Evolutionary conservation across 768 basidiomycete species (phyloP).

Genomic region (Austroboletus eburneus): DNA sequence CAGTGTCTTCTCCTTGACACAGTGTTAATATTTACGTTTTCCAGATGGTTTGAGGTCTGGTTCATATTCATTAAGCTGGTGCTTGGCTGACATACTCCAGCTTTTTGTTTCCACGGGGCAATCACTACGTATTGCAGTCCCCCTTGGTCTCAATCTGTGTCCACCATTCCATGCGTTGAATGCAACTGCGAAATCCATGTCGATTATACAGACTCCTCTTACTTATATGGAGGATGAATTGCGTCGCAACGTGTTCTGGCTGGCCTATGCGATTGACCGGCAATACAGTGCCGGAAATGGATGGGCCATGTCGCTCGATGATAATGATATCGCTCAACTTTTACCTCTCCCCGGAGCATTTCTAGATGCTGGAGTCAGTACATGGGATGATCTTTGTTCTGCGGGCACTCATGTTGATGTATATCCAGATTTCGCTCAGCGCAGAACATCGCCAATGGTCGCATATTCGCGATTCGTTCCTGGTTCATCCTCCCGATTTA

Average conservation of each 20-base stretch:
- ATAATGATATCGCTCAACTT: constrained; percentile 68
- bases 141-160: constrained; percentile 66
- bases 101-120: constrained; percentile 57
- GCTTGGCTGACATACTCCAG: constrained; percentile 32
- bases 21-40: not conserved
- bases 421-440: constrained; percentile 41
- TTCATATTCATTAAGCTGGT: not conserved
- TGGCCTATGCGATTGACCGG: constrained; percentile 66
- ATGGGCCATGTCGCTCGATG: constrained; percentile 69
- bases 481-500: constrained; percentile 54
- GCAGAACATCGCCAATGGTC: constrained; percentile 64
- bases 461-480: constrained; percentile 55
- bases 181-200: constrained; percentile 51
- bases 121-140: constrained; percentile 54
- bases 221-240: constrained; percentile 67
- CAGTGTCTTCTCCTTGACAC: not conserved
- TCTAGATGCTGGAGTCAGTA: constrained; percentile 57
- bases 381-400: not conserved
- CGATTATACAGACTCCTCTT: constrained; percentile 56
- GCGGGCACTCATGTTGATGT: constrained; percentile 4
- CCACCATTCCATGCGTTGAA: constrained; percentile 64
- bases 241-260: constrained; percentile 70
- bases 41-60: constrained; percentile 70
- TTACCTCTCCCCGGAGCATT: constrained; percentile 59
- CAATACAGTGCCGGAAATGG: constrained; percentile 64